Conservation (phyloP, 805 yeast genomes). For the Wickerhamomyces pijperi region DNA sequence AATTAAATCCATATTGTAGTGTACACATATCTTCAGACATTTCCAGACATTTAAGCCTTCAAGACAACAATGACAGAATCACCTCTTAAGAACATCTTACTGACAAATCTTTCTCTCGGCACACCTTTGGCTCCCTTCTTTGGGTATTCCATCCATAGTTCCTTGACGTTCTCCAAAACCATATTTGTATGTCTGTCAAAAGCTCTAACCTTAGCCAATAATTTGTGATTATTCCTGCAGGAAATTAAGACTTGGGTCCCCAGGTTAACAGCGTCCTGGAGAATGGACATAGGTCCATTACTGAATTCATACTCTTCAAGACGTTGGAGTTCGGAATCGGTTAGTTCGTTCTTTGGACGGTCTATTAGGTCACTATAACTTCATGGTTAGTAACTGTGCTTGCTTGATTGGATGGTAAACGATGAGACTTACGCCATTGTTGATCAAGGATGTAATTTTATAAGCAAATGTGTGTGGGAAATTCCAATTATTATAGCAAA, state of each 20-base stretch:
- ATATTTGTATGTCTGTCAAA: conserved; percentile 94
- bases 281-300: conserved; percentile 83
- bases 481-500: no score
- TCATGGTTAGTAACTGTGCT: no score
- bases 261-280: conserved; percentile 71
- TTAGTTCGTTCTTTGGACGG: conserved; percentile 69
- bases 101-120: conserved; percentile 66
- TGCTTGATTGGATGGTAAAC: no score
- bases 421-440: not conserved
- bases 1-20: no score
- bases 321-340: conserved; percentile 66
- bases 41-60: conserved; percentile 34
- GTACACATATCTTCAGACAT: no score
- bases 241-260: conserved; percentile 77
- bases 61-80: conserved; percentile 86
- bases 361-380: conserved; percentile 48
- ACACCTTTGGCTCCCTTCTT: conserved; percentile 51
- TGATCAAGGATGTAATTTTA: not conserved
- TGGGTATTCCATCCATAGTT: conserved; percentile 60
- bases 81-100: conserved; percentile 88
- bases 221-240: conserved; percentile 85
- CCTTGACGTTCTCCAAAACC: conserved; percentile 87
- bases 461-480: not conserved
- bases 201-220: conserved; percentile 83
- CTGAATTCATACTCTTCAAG: conserved; percentile 83